These are phyloP conservation scores for Tulasnella sp. DNA, from an alignment of 768 basidiomycete species.

Conservation along the genomic window DNA sequence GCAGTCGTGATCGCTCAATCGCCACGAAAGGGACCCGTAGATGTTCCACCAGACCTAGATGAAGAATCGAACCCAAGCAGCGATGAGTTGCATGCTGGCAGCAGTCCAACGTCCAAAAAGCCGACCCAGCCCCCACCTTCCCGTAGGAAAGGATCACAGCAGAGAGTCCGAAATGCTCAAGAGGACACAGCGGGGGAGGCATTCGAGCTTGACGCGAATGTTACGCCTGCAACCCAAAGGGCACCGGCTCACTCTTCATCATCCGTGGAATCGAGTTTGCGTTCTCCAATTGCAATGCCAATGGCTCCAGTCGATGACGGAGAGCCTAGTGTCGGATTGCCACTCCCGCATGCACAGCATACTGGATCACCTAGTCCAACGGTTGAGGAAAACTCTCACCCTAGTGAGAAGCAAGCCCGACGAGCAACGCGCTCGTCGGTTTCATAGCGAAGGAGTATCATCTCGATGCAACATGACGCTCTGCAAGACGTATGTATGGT, in stretches of 20 bases:
- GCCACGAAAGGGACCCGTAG: not conserved
- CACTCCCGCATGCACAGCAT: too few relatives aligned
- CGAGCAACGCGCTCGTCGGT: too few relatives aligned
- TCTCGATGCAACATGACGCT: too few relatives aligned
- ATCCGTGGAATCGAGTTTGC: not conserved
- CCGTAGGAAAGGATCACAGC: not conserved
- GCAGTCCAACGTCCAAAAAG: not conserved
- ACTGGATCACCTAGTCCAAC: too few relatives aligned
- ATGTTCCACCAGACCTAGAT: not conserved
- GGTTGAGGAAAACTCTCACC: too few relatives aligned
- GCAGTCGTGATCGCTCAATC: slow-evolving; percentile 26
- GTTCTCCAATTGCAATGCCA: not conserved
- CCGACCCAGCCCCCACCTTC: not conserved
- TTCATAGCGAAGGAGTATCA: too few relatives aligned
- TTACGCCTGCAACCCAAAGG: not conserved
- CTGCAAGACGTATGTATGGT: too few relatives aligned
- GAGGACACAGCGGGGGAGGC: not conserved
- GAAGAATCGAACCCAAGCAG: not conserved
- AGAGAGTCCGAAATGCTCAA: not conserved
- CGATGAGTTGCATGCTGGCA: not conserved
- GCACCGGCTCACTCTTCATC: not conserved
- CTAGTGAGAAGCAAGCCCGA: too few relatives aligned
- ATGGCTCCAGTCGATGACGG: not conserved
- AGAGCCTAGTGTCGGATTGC: not conserved
- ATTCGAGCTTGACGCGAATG: too few relatives aligned